phyloP scores from a whole-genome alignment of 768 basidiomycete species.

The Mrakia frigida region DNA sequence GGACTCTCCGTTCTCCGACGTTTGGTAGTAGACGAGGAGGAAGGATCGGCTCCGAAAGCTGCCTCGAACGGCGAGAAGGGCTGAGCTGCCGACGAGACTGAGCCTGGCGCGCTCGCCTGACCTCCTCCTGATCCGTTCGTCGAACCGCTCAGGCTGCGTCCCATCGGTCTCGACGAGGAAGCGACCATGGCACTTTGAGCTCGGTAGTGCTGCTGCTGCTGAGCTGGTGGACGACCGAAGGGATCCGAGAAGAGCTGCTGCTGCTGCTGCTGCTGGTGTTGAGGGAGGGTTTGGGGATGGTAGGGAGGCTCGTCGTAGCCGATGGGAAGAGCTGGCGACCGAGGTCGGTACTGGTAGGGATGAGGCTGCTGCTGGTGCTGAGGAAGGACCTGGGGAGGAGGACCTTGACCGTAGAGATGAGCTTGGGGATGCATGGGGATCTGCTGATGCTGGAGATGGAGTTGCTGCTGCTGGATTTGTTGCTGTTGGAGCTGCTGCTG shows the following conservation, averaged over 20 bases:
- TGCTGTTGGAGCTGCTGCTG: constrained; percentile 1
- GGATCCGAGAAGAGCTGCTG: background rate
- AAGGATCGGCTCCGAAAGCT: background rate
- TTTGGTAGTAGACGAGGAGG: background rate
- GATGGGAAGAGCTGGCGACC: background rate
- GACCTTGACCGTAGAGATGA: background rate
- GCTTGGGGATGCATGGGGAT: constrained; percentile 18
- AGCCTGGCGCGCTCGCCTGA: background rate
- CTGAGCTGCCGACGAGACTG: background rate
- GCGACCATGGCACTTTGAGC: background rate
- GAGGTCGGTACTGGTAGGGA: constrained; percentile 20
- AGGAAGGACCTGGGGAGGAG: constrained; percentile 1
- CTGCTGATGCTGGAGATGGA: background rate
- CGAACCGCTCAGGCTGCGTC: background rate
- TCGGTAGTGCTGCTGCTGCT: constrained; percentile 4
- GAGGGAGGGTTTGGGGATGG: background rate
- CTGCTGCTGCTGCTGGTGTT: background rate
- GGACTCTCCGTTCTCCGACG: constrained; percentile 7
- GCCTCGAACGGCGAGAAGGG: constrained; percentile 5
- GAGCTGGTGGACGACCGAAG: background rate
- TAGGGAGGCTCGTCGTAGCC: constrained; percentile 9
- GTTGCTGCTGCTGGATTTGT: background rate
- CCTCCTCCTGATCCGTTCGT: background rate
- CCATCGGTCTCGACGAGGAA: background rate
- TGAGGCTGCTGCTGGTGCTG: constrained; percentile 13